Conservation (phyloP, 2,329 filamentous ascomycete genomes). For the Keithomyces neogunnii region DNA sequence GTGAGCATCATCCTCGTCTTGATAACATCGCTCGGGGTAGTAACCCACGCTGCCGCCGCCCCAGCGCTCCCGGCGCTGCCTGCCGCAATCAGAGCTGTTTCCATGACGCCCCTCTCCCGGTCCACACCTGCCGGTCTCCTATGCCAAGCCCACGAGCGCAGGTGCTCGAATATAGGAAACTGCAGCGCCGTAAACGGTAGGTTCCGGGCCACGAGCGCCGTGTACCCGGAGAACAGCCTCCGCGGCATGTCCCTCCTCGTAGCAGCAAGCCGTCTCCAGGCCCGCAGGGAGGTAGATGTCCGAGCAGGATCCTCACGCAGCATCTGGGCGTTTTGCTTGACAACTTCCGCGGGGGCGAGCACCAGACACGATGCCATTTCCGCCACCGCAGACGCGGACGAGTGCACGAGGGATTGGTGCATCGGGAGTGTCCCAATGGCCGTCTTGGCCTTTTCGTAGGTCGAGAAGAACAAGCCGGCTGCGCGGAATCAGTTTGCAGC, state of each 20-base stretch:
- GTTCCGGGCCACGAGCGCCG: slow-evolving; percentile 72
- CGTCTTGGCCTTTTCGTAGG: slow-evolving; percentile 71
- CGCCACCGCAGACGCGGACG: slow-evolving; percentile 63
- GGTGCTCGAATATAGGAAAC: slow-evolving; percentile 75
- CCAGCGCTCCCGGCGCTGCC: slow-evolving; percentile 67
- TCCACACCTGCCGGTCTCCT: slow-evolving; percentile 16
- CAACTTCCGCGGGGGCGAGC: slow-evolving; percentile 79
- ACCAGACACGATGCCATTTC: slow-evolving; percentile 83
- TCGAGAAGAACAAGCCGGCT: slow-evolving; percentile 85
- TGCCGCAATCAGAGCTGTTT: slow-evolving; percentile 65
- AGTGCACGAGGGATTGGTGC: slow-evolving; percentile 63
- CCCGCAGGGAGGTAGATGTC: slow-evolving; percentile 36
- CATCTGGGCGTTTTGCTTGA: slow-evolving; percentile 94
- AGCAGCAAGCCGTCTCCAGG: slow-evolving; percentile 41
- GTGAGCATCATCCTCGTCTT: slow-evolving; percentile 85
- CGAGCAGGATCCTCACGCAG: slow-evolving; percentile 30
- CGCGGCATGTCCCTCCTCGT: slow-evolving; percentile 38
- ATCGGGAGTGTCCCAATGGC: slow-evolving; percentile 48
- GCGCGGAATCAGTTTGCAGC: neutral
- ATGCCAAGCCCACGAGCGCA: slow-evolving; percentile 47
- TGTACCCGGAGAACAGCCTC: slow-evolving; percentile 64
- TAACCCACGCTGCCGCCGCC: slow-evolving; percentile 67
- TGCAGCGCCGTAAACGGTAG: slow-evolving; percentile 82
- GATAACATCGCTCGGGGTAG: slow-evolving; percentile 81
- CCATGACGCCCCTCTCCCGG: slow-evolving; percentile 35